Base-by-base conservation (phyloP, 1,139 yeast species). In the Blastobotrys illinoisensis region DNA sequence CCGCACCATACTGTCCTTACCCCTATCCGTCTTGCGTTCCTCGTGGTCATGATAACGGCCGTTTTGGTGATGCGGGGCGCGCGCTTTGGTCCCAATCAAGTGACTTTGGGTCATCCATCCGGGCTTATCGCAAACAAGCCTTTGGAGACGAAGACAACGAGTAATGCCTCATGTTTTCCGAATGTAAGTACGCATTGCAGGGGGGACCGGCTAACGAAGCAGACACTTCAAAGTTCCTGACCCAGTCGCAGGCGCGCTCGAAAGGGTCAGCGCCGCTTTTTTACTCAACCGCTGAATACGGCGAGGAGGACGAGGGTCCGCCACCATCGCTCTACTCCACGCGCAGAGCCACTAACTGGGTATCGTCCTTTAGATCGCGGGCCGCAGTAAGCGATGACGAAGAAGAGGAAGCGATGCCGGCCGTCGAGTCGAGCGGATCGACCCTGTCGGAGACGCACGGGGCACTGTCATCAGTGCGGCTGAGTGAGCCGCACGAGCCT, bases 161-260 rank as follows among this genome's bases (percentile, higher is more conserved):
- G 16, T 49, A 40, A 50, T 23, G 44, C 40, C 32, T 14, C 40
- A 65, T 66, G 69, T 66, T 66, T 56, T 66, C 69, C 32, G 68
- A 66, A 53, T 66, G 68, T 65, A 56, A 49, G 67, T 60, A n/a
- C n/a, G 26, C 9, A 13, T 26, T 24, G 7, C 19, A 50, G 14
- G 7, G 18, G 3, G n/a, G 9, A 7, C 6, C 19, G 21, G 16
- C 49, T 32, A 16, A 19, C 40, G 2, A 14, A 32, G 2, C 46
- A 71, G 73, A 73, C 62, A 73, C 75, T 18, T 71, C 76, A 44
- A 69, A 70, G 63, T 71, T 71, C 56, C 65, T 71, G 55, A 62
- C 74, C 45, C 69, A 69, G 56, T 69, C 75, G 19, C 71, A 67
- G 61, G 60, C 65, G 36, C 59, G 65, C 47, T 64, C 67, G 44